phyloP scores from a whole-genome alignment of 371 early-diverging fungal species.

The Blakeslea trispora region DNA sequence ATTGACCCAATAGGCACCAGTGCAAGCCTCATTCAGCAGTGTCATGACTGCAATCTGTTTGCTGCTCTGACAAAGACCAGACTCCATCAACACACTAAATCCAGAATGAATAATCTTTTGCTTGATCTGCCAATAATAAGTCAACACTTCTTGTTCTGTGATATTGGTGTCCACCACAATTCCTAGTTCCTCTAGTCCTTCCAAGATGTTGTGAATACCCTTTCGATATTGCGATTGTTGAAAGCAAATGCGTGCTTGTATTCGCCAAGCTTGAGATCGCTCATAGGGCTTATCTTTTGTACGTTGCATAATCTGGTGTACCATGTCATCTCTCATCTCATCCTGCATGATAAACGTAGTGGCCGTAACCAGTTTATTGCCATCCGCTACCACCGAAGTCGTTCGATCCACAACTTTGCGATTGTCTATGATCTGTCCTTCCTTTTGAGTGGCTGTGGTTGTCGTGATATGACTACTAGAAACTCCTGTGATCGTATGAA shows the following conservation, averaged over 20 bases:
- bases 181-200: conserved; percentile 34
- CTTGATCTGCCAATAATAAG: conserved; percentile 23
- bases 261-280: conserved; percentile 37
- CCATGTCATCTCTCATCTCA: conserved; percentile 7
- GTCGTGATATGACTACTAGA: neutral
- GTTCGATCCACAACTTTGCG: neutral
- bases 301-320: conserved; percentile 33
- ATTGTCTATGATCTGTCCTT: neutral
- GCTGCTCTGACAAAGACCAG: conserved; percentile 25
- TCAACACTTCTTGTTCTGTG: conserved; percentile 15
- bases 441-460: neutral
- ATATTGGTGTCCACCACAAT: conserved; percentile 20
- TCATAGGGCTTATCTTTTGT: conserved; percentile 34
- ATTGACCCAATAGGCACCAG: conserved; percentile 45
- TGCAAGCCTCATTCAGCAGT: conserved; percentile 41
- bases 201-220: conserved; percentile 35
- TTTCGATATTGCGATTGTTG: conserved; percentile 36
- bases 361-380: neutral
- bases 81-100: conserved; percentile 20
- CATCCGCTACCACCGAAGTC: neutral
- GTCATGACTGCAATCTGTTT: conserved; percentile 36
- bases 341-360: neutral
- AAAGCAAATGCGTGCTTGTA: conserved; percentile 39
- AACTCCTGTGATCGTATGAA: neutral
- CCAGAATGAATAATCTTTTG: conserved; percentile 21